Evolutionary conservation across 768 basidiomycete species (phyloP), one percentile per base, ranked within the genome.

Genomic region (Leccinum boreale): DNA sequence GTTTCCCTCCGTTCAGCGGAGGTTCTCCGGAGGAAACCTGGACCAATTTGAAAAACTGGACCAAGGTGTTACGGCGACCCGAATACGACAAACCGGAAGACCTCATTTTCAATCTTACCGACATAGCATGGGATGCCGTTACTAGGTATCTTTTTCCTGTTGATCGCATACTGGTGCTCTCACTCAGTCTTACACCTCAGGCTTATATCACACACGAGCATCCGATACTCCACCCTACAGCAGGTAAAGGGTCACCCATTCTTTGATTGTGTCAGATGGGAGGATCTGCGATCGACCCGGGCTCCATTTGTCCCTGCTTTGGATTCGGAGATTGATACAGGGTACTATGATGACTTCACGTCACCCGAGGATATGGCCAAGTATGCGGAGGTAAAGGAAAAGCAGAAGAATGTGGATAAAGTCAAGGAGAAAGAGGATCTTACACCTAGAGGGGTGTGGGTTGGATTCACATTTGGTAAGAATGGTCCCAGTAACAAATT

Each of bases 1-100:
- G 97, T 26, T 99, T 97, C 76, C 97, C 97, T 12, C 97, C 97
- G 2, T 99, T 99, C 77, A 97, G 92, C 49, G 97, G 97, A 17
- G 85, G 89, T 42, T 94, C 90, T 0, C 90, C 94, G 0, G 94
- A 99, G 63, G 97, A 99, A 74, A 99, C 97, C 0, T 99, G 97
- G 97, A 93, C 93, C 15, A 98, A 98, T 74, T 76, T 99, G 60
- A 98, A 98, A 75, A 98, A 98, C 71, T 99, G 97, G 97, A 85
- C 87, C 17, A 90, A 90, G 61, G 93, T 94, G 1, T 79, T 99
- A 5, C 79, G 89, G n/a, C 74, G 97, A 57, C 97, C 97, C 2
- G 89, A 94, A 65, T 99, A 98, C 65, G 95, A 98, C 70, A 88
- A 89, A 62, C 90, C 92, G 2, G 95, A 98, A 70, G 97, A 99